Percentiles rank a stretch among this genome's conserved stretches.
phyloP scores from a whole-genome alignment of 495 filamentous ascomycete genomes.

The Endocarpon pusillum region DNA sequence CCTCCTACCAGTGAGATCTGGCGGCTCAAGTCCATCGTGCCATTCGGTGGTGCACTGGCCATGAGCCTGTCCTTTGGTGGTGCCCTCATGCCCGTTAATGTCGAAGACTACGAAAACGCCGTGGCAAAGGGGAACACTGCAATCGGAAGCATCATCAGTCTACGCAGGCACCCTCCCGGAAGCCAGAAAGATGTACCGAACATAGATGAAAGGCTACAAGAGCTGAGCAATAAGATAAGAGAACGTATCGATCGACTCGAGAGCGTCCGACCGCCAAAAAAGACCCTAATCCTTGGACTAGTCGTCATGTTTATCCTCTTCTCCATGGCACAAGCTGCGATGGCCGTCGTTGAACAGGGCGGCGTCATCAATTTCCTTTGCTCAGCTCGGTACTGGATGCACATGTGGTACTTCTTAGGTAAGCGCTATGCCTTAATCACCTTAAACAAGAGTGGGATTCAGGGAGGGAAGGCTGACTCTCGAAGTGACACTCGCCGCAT shows the following conservation, averaged over 20 bases:
- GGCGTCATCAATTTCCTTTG: slow-evolving; percentile 4
- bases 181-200: neutral
- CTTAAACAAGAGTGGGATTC: slow-evolving; percentile 7
- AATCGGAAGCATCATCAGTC: neutral
- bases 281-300: slow-evolving; percentile 2
- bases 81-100: slow-evolving; percentile 2
- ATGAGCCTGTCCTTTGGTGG: slow-evolving; percentile 8
- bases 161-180: neutral
- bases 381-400: slow-evolving; percentile 5
- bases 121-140: no score
- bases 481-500: no score
- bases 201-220: neutral
- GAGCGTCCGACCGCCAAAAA: slow-evolving; percentile 3
- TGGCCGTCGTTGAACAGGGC: slow-evolving; percentile 7
- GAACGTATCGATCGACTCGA: slow-evolving; percentile 1
- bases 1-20: slow-evolving; percentile 7
- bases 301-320: slow-evolving; percentile 6
- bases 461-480: no score
- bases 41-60: slow-evolving; percentile 5
- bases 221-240: neutral
- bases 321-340: slow-evolving; percentile 4
- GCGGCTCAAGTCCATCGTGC: slow-evolving; percentile 4
- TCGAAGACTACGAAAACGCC: slow-evolving; percentile 5
- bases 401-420: slow-evolving; percentile 8
- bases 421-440: slow-evolving; percentile 4